Base-by-base conservation (phyloP, 1,284 basidiomycete species). In the Sanghuangporus baumii region DNA sequence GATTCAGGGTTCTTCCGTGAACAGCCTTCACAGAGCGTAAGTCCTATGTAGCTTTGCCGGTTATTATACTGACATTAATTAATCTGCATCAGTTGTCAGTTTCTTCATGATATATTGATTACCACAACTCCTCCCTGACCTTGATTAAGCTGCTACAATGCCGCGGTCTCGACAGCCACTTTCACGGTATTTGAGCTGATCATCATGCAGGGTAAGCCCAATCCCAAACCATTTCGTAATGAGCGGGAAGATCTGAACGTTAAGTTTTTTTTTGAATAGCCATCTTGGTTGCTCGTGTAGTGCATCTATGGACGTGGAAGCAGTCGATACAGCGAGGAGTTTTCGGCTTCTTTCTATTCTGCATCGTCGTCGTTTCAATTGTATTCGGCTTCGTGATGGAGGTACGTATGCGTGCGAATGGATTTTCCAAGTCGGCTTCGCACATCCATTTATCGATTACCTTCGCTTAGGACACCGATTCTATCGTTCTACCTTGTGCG, bases 301-400 rank as follows among this genome's bases (percentile, higher is more conserved):
- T 63, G 7, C 61, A 63, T 41, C 51, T 63, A 6, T 63, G 61
- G 61, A 59, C 61, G 8, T 59, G 57, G 56, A 58, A 55, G 16
- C 56, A 59, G 26, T 20, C 56, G n/a, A 26, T 59, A 6, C 61
- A 63, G 43, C 57, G 34, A 4, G 40, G 47, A 20, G 40, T 59
- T 26, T 23, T 63, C 14, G 47, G 11, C 0, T 52, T 63, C 26
- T 63, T 63, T 31, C 20, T 54, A 40, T 5, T 55, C 5, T 59
- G 57, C 40, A 37, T 63, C 26, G 37, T 59, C 16, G 31, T 41
- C 3, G 61, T 59, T 16, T 5, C 26, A 12, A 55, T 55, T 23
- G 36, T 63, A 23, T 59, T 63, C 37, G 61, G 61, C 7, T 58
- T 59, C 51, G 57, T 63, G 52, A 63, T 59, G 50, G 46, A 58